phyloP scores from a whole-genome alignment of 2,329 filamentous ascomycete genomes.

The Diaporthe nobilis region DNA sequence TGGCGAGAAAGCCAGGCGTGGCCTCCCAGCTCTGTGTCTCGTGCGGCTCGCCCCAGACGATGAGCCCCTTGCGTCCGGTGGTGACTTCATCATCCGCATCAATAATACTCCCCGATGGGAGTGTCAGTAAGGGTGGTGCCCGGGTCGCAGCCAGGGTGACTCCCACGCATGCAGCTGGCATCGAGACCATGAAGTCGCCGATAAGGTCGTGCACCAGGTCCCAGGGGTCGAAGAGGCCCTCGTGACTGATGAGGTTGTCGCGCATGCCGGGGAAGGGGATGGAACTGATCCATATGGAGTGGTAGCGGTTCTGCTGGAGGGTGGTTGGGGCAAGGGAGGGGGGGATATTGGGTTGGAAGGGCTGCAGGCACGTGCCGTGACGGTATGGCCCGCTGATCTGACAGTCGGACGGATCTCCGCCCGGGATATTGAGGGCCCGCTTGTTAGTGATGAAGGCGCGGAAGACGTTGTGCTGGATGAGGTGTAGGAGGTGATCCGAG shows the following conservation, averaged over 20 bases:
- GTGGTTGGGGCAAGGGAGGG: background rate
- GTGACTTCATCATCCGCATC: background rate
- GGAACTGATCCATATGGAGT: background rate
- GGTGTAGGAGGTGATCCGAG: constrained; percentile 8
- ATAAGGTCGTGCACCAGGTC: background rate
- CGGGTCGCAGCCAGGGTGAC: background rate
- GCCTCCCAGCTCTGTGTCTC: background rate
- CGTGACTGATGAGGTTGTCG: background rate
- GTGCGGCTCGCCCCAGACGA: constrained; percentile 13
- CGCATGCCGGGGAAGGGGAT: background rate
- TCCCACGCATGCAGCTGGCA: background rate
- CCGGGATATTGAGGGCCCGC: background rate
- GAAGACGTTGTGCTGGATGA: constrained; percentile 1
- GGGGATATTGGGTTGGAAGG: background rate
- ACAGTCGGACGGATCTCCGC: background rate
- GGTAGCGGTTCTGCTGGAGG: background rate
- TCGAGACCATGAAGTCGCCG: background rate
- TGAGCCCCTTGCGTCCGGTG: background rate
- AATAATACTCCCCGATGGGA: background rate
- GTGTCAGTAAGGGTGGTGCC: background rate
- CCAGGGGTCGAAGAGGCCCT: background rate
- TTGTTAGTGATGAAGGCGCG: background rate
- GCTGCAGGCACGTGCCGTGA: background rate
- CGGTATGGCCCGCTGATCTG: background rate
- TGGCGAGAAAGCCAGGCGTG: background rate